Conservation (phyloP, 208 protist genomes). For the Acanthamoeba polyphaga region DNA sequence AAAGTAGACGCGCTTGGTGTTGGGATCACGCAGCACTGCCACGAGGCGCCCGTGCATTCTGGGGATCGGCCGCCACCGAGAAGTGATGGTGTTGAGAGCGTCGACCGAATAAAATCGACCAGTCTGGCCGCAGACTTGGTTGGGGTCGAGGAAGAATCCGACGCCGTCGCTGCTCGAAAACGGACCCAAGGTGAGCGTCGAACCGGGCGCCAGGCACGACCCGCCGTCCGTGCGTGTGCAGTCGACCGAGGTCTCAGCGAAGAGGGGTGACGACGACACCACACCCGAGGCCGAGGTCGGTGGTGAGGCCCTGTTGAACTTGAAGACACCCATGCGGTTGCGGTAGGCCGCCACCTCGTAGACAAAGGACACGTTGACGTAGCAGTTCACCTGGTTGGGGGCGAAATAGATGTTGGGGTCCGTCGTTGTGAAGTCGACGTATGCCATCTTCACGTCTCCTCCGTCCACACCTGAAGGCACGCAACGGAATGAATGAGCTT, state of each 20-base stretch:
- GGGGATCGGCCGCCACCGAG: too few relatives aligned
- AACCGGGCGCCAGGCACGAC: background rate
- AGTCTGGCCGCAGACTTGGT: background rate
- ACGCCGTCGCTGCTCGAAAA: background rate
- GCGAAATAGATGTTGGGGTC: background rate
- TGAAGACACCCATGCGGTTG: background rate
- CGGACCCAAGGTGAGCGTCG: background rate
- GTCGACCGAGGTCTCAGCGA: background rate
- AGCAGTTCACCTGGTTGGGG: background rate
- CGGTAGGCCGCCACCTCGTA: background rate
- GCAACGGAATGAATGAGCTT: background rate
- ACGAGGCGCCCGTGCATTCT: background rate
- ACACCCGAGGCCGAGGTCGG: background rate
- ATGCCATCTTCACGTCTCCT: background rate
- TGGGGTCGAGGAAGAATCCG: background rate
- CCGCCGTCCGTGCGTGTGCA: background rate
- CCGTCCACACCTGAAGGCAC: background rate
- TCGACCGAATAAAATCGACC: background rate
- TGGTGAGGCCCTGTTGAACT: background rate
- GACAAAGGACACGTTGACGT: background rate
- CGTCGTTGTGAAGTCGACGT: background rate
- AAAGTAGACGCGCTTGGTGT: background rate
- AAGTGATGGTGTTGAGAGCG: background rate
- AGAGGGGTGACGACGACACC: background rate
- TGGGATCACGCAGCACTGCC: background rate